Percentiles rank a stretch among this genome's conserved stretches.
Conservation (phyloP, 768 basidiomycete species). For the Auricularia auricula-judae region DNA sequence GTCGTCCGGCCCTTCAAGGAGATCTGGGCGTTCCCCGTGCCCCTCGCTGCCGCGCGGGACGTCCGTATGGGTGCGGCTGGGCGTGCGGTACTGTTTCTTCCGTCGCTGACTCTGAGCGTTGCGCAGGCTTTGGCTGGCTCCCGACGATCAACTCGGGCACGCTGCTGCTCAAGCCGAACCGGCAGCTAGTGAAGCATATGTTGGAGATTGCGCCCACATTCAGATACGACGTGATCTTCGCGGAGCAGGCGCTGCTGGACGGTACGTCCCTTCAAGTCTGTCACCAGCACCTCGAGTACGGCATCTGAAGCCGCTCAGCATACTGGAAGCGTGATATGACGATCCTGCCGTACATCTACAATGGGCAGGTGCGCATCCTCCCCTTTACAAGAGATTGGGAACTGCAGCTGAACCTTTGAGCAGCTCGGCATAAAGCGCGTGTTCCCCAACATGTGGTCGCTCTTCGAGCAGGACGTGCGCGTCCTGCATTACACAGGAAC, state of each 20-base stretch:
- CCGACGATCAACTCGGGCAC: conserved; percentile 5
- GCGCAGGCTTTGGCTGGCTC: conserved; percentile 5
- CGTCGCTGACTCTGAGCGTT: neutral
- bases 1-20: conserved; percentile 5
- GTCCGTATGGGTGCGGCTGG: conserved; percentile 4
- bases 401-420: neutral
- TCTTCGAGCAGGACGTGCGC: conserved; percentile 3
- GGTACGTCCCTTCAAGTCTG: neutral
- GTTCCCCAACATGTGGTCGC: conserved; percentile 5
- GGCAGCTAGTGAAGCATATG: conserved; percentile 4
- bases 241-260: conserved; percentile 6
- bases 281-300: neutral
- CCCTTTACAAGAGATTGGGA: neutral
- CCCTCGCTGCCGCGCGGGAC: conserved; percentile 5
- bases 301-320: neutral
- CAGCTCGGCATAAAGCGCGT: conserved; percentile 8
- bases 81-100: neutral
- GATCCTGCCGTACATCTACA: conserved; percentile 5
- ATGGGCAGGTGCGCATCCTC: conserved; percentile 1
- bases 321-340: conserved; percentile 6
- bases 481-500: conserved; percentile 6
- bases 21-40: conserved; percentile 6
- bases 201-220: conserved; percentile 4
- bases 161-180: conserved; percentile 6
- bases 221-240: conserved; percentile 4